These are phyloP conservation scores for Terana coerulea DNA, from an alignment of 768 basidiomycete species.

Conservation along the genomic window DNA sequence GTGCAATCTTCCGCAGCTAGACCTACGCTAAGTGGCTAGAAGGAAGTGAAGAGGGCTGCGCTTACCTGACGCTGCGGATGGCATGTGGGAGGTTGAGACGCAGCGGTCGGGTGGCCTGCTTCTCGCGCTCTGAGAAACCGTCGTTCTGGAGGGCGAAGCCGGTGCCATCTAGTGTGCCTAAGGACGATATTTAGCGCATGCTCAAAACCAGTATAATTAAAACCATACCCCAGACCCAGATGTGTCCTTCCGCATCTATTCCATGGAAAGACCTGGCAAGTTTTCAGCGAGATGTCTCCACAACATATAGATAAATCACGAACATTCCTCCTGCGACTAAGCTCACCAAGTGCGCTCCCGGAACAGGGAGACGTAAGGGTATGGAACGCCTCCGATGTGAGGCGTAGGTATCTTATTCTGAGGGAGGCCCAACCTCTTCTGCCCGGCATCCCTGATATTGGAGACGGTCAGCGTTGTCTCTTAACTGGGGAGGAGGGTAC, in stretches of 20 bases:
- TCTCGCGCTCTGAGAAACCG: slow-evolving; percentile 54
- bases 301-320: slow-evolving; percentile 20
- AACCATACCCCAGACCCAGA: slow-evolving; percentile 77
- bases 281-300: not conserved
- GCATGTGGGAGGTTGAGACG: slow-evolving; percentile 54
- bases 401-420: too few relatives aligned
- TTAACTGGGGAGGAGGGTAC: not conserved
- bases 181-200: not conserved
- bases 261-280: slow-evolving; percentile 78
- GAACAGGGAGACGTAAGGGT: slow-evolving; percentile 62
- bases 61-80: slow-evolving; percentile 64
- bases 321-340: slow-evolving; percentile 83
- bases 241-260: slow-evolving; percentile 65
- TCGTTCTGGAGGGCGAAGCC: slow-evolving; percentile 38
- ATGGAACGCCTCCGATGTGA: slow-evolving; percentile 54
- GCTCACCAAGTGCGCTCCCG: slow-evolving; percentile 60
- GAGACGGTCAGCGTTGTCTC: too few relatives aligned
- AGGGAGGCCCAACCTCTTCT: slow-evolving; percentile 6
- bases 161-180: slow-evolving; percentile 61
- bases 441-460: not conserved
- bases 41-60: not conserved
- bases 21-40: slow-evolving; percentile 6
- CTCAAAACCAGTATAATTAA: slow-evolving; percentile 4
- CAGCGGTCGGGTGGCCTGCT: slow-evolving; percentile 49
- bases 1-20: slow-evolving; percentile 77